phyloP scores from a whole-genome alignment of 768 basidiomycete species.

The Calvatia gigantea region DNA sequence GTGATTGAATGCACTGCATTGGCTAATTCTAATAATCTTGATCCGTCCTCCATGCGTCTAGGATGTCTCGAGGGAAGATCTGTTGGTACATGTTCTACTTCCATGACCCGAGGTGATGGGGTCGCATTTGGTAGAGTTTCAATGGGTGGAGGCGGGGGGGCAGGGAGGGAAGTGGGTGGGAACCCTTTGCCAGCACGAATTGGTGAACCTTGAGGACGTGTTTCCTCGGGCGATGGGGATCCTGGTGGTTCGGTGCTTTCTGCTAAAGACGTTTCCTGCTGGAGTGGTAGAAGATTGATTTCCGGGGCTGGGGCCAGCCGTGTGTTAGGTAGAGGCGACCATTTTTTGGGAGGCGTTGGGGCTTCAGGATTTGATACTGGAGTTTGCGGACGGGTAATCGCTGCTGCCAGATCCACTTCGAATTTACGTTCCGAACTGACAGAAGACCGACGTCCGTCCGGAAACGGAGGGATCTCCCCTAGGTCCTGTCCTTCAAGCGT shows the following conservation, averaged over 20 bases:
- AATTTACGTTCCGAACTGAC: neutral
- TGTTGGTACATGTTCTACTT: neutral
- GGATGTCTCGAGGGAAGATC: neutral
- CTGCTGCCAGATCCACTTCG: neutral
- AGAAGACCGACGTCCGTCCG: neutral
- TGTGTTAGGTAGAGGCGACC: neutral
- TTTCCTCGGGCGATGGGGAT: neutral
- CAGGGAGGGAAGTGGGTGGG: neutral
- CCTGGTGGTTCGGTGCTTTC: neutral
- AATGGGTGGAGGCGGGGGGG: neutral
- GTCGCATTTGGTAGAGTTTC: neutral
- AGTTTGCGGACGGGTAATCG: neutral
- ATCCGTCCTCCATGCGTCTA: neutral
- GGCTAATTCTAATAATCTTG: conserved; percentile 9
- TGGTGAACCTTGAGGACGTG: neutral
- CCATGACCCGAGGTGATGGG: neutral
- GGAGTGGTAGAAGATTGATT: neutral
- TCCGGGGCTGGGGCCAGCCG: neutral
- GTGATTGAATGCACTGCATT: conserved; percentile 7
- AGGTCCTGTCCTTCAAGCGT: neutral
- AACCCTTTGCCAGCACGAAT: neutral
- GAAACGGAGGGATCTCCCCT: neutral
- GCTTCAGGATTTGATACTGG: neutral
- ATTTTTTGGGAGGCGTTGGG: conserved; percentile 1
- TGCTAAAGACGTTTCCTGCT: neutral